Conservation (phyloP, 371 early-diverging fungal species). For the Mortierella sp. region DNA sequence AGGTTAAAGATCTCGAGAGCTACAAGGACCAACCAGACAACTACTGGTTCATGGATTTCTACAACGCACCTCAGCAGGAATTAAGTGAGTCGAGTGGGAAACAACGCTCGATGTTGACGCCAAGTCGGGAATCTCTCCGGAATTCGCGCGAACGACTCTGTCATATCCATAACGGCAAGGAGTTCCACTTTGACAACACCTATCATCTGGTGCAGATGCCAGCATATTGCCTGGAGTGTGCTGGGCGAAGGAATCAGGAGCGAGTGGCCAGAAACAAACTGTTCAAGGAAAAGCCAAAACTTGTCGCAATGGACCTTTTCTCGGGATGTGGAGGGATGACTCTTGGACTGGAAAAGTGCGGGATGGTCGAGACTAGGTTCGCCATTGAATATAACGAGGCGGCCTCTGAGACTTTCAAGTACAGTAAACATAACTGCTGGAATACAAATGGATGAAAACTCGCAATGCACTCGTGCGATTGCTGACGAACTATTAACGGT, state of each 20-base stretch:
- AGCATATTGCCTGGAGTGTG: not conserved
- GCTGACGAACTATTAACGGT: not conserved
- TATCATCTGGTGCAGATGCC: not conserved
- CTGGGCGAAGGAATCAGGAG: not conserved
- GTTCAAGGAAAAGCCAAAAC: constrained; percentile 27
- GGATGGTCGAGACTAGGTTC: constrained; percentile 67
- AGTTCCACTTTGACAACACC: not conserved
- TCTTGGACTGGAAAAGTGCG: constrained; percentile 69
- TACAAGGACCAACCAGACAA: constrained; percentile 62
- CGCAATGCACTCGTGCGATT: not conserved
- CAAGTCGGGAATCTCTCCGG: not conserved
- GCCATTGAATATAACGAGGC: constrained; percentile 69
- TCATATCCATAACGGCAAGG: not conserved
- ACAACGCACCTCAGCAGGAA: not conserved
- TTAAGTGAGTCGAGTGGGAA: not conserved
- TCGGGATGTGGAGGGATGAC: constrained; percentile 78
- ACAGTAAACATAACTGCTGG: not conserved
- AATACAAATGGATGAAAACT: too few species aligned
- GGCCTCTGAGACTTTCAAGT: constrained; percentile 70
- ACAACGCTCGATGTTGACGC: too few species aligned
- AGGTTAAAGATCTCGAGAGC: constrained; percentile 37
- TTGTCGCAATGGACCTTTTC: constrained; percentile 73
- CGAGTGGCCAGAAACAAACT: not conserved
- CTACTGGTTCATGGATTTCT: constrained; percentile 55
- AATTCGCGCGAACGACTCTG: not conserved